phyloP scores from a whole-genome alignment of 2,329 filamentous ascomycete genomes.

The Penicillium frequentans region DNA sequence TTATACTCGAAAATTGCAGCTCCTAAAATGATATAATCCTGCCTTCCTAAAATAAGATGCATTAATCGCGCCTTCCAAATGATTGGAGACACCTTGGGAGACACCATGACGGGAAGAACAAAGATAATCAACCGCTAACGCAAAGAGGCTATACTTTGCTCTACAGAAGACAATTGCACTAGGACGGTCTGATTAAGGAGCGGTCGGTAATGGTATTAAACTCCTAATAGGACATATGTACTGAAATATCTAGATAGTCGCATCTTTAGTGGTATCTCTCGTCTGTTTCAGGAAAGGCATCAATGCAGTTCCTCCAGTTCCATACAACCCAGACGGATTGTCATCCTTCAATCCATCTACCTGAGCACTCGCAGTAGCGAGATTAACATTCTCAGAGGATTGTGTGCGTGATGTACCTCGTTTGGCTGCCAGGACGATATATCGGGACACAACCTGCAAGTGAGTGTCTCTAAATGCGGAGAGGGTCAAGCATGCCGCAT shows the following conservation, averaged over 20 bases:
- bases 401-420: constrained; percentile 13
- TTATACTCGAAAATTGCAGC: too few species aligned
- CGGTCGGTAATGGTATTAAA: background rate
- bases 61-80: too few species aligned
- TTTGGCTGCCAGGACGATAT: constrained; percentile 50
- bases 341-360: constrained; percentile 30
- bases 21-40: too few species aligned
- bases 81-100: too few species aligned
- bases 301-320: constrained; percentile 54
- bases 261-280: constrained; percentile 51
- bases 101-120: too few species aligned
- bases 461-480: constrained; percentile 52
- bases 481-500: constrained; percentile 47
- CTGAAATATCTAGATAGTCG: constrained; percentile 27
- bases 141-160: too few species aligned
- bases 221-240: background rate
- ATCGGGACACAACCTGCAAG: constrained; percentile 54
- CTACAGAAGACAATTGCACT: too few species aligned
- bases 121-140: too few species aligned
- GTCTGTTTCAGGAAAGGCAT: constrained; percentile 56
- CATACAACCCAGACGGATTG: constrained; percentile 42
- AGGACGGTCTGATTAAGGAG: background rate
- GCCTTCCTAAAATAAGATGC: too few species aligned
- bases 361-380: constrained; percentile 49
- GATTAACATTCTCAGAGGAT: constrained; percentile 31